phyloP scores from a whole-genome alignment of 176 grass and related monocot genomes.

The Musa schizocarpa region DNA sequence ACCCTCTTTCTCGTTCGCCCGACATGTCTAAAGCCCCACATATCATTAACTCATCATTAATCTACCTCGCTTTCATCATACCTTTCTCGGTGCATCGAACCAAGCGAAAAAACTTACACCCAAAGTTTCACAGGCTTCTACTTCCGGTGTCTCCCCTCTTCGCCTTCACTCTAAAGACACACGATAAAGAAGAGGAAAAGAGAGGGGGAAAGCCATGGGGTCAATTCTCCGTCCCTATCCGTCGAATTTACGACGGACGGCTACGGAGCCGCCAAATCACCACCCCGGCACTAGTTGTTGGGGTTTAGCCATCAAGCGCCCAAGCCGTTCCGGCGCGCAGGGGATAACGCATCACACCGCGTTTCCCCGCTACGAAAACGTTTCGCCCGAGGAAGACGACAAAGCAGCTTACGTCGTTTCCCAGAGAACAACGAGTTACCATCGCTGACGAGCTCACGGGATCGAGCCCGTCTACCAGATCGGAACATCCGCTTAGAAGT shows the following conservation, averaged over 20 bases:
- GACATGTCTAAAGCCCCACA: background rate
- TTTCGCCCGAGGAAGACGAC: background rate
- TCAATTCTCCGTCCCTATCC: slow-evolving; percentile 4
- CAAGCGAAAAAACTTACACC: background rate
- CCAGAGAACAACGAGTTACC: background rate
- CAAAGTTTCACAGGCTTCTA: background rate
- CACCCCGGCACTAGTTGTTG: background rate
- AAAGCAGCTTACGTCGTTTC: background rate
- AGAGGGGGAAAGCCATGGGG: background rate
- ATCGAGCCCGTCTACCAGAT: background rate
- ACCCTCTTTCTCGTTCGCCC: background rate
- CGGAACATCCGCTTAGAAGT: background rate
- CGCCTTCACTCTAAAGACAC: background rate
- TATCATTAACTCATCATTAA: background rate
- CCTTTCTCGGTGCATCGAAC: background rate
- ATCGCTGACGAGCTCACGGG: background rate
- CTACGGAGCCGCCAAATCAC: background rate
- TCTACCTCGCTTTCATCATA: background rate
- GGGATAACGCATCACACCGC: background rate
- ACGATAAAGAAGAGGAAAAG: background rate
- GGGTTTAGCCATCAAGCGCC: background rate
- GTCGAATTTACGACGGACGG: background rate
- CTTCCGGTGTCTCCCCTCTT: background rate
- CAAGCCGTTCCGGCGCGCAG: background rate
- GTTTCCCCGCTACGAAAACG: background rate